phyloP scores from a whole-genome alignment of 768 basidiomycete genomes.

The Lentinula aciculospora region DNA sequence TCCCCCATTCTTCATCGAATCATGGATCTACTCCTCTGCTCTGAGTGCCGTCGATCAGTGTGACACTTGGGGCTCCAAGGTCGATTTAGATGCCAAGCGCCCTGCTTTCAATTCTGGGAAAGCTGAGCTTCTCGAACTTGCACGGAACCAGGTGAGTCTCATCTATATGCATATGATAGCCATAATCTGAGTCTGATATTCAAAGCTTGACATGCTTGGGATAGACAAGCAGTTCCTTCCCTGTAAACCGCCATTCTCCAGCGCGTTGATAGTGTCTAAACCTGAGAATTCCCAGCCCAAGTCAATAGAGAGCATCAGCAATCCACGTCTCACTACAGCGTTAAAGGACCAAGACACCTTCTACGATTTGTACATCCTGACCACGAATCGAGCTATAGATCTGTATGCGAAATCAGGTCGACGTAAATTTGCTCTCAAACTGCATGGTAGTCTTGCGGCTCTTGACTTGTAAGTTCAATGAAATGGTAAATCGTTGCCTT shows the following conservation, averaged over 20 bases:
- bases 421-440: constrained; percentile 76
- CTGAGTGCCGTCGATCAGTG: constrained; percentile 79
- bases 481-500: neutral
- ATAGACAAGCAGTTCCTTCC: constrained; percentile 71
- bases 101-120: constrained; percentile 66
- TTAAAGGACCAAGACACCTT: constrained; percentile 55
- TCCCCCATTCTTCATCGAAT: constrained; percentile 75
- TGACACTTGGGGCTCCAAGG: constrained; percentile 58
- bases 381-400: constrained; percentile 81
- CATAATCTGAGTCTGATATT: neutral
- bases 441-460: constrained; percentile 83
- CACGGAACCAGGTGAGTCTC: constrained; percentile 68
- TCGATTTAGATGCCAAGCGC: constrained; percentile 40
- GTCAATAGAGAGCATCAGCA: constrained; percentile 40
- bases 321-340: constrained; percentile 54
- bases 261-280: constrained; percentile 26
- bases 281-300: constrained; percentile 15
- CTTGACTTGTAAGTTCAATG: constrained; percentile 70
- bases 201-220: constrained; percentile 82
- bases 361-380: constrained; percentile 67
- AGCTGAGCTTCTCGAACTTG: constrained; percentile 88
- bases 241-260: constrained; percentile 63
- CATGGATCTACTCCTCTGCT: constrained; percentile 91
- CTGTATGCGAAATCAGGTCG: constrained; percentile 80
- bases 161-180: neutral